Base-by-base conservation (phyloP, 2,329 filamentous ascomycete species). In the Alternaria dauci region DNA sequence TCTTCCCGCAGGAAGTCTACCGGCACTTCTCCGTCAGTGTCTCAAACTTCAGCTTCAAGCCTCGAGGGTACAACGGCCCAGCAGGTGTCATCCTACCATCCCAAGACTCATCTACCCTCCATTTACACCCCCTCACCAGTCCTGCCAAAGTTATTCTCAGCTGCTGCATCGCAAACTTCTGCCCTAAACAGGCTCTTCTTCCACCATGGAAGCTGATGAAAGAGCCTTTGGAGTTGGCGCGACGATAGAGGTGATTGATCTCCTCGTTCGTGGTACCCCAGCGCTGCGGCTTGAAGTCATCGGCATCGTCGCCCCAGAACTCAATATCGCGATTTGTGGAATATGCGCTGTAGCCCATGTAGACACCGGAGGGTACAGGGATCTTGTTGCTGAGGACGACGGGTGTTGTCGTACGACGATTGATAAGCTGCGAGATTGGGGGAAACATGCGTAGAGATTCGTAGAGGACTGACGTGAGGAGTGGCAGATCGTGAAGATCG, bases 341-440 rank as follows among this genome's bases (percentile, higher is more conserved):
- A 55, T 73, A 73, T 11, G 65, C 70, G 46, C 74, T 73, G 58
- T 73, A 75, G 8, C 73, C 73, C 14, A 71, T 12, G 38, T 72
- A 75, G 3, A 68, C 66, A 23, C 69, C 70, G 1, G 54, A 61
- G 2, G 71, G 69, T 14, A 75, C 48, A 1, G 61, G 46, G 18
- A 74, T 67, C 4, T 62, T 55, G 32, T 61, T 63, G 41, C 72
- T 70, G 4, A 75, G 65, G 1, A 46, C 61, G 12, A 75, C 71
- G 0, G 77, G 67, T 2, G 66, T 62, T 0, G 77, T 78, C 4
- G 78, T 77, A 26, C 68, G 53, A 6, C 82, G 78, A 55, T 85
- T 85, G 63, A 85, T 81, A 42, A 85, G 74, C 59, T 85, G 82
- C 0, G 77, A 80, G 52, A 85, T 80, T 8, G 83, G 83, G 0